A percentile compares a stretch with the other conserved stretches of the same genome.
phyloP scores from a whole-genome alignment of 345 rosid genomes.

The Stellera chamaejasme region DNA sequence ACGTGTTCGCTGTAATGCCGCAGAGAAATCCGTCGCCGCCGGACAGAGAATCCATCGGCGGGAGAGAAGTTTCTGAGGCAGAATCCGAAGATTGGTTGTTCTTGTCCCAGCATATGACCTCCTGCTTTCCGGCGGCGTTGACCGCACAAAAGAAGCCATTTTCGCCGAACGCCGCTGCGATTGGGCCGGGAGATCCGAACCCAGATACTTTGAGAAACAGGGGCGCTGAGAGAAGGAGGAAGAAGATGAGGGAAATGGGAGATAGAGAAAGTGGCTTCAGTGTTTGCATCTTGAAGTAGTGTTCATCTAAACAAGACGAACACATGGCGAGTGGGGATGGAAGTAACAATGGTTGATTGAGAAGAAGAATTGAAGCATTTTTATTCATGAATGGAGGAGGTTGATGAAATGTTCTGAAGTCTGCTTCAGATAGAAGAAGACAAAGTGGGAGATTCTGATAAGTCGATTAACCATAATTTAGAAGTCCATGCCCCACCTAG shows the following conservation, averaged over 20 bases:
- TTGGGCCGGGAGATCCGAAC: slow-evolving; percentile 58
- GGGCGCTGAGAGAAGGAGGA: slow-evolving; percentile 12
- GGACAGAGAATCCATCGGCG: slow-evolving; percentile 58
- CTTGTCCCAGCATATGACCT: slow-evolving; percentile 72
- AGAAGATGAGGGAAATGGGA: slow-evolving; percentile 10
- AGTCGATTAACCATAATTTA: background rate
- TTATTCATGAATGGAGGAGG: slow-evolving; percentile 7
- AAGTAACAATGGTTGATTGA: background rate
- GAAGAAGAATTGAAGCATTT: slow-evolving; percentile 26
- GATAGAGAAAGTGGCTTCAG: background rate
- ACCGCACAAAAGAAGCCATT: slow-evolving; percentile 79
- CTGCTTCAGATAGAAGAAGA: slow-evolving; percentile 7
- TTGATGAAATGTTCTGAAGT: slow-evolving; percentile 13
- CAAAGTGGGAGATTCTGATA: slow-evolving; percentile 4
- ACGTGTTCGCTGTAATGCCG: slow-evolving; percentile 71
- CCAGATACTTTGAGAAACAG: slow-evolving; percentile 22
- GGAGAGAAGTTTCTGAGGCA: slow-evolving; percentile 27
- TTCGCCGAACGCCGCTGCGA: slow-evolving; percentile 69
- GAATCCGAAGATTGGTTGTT: slow-evolving; percentile 24
- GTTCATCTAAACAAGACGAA: background rate
- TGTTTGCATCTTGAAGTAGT: slow-evolving; percentile 13
- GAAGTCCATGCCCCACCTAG: background rate
- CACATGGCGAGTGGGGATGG: background rate
- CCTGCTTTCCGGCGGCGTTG: slow-evolving; percentile 76
- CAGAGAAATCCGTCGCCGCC: slow-evolving; percentile 91